Conservation (phyloP, 129 eudicot genomes). For the Oenanthe sinensis region DNA sequence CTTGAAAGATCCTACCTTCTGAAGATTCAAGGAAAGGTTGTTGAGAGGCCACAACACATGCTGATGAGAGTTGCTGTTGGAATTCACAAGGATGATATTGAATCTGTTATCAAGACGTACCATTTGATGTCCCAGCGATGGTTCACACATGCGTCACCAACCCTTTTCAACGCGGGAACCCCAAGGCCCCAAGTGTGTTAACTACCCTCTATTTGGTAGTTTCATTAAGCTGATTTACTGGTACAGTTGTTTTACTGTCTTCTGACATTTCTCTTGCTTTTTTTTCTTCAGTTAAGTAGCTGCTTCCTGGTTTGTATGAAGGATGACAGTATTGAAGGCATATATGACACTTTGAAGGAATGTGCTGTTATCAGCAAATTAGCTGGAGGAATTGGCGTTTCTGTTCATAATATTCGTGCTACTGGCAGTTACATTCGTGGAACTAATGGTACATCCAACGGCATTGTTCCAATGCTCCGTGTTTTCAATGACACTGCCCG, state of each 20-base stretch:
- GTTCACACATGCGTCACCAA: constrained; percentile 99
- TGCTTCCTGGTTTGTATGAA: constrained; percentile 93
- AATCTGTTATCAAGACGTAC: constrained; percentile 72
- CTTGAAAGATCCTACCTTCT: constrained; percentile 93
- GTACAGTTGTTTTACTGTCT: neutral
- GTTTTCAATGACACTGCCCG: constrained; percentile 95
- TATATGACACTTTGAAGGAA: constrained; percentile 88
- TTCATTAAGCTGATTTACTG: neutral
- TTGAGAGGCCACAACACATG: constrained; percentile 98
- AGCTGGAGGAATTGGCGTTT: constrained; percentile 97
- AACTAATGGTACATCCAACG: constrained; percentile 96
- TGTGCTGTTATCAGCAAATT: constrained; percentile 98
- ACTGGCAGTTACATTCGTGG: constrained; percentile 98
- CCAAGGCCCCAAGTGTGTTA: constrained; percentile 87
- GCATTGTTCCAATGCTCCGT: constrained; percentile 88
- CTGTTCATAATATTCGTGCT: constrained; percentile 90
- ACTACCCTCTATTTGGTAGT: neutral
- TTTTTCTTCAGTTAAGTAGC: constrained; percentile 64
- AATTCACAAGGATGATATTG: constrained; percentile 81
- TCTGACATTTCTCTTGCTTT: neutral
- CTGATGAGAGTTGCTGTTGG: constrained; percentile 98
- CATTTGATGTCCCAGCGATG: constrained; percentile 95
- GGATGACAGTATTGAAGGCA: constrained; percentile 96
- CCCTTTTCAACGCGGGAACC: constrained; percentile 95
- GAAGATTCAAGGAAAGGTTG: constrained; percentile 73